Base-by-base conservation (phyloP, 495 filamentous ascomycete genomes). In the Penicillium ucsense region DNA sequence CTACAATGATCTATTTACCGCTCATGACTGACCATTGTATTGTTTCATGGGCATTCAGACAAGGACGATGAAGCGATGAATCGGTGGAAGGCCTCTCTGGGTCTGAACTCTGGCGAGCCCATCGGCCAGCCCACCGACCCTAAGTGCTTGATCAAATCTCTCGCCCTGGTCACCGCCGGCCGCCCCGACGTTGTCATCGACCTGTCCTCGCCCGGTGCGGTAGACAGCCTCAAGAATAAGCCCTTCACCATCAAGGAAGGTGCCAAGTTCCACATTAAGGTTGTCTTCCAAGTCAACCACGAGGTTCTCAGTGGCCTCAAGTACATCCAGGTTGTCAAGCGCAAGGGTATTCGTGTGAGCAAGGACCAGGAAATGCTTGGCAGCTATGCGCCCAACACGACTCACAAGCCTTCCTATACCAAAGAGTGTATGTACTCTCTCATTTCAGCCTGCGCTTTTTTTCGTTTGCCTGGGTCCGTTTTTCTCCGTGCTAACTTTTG, bases 211-310 rank as follows among this genome's bases (percentile, higher is more conserved):
- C 71, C 79, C 9, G 84, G 77, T 38, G 78, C 85, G 31, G 67
- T 91, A 46, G 72, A 78, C 2, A 74, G 66, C 3, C 83, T 98
- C 50, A 90, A 90, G 70, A 70, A 85, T 52, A 82, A 85, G 56
- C 91, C 94, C 28, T 98, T 98, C 77, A 89, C 77, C 57, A 95
- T 98, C 73, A 98, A 96, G 78, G 92, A 96, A 65, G 89, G 86
- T 27, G 82, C 85, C 52, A 80, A 78, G 59, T 97, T 95, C 76
- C 85, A 81, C 60, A 96, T 96, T 86, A 88, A 85, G 55, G 89
- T 83, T 35, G 80, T 77, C 45, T 98, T 96, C 77, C 83, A 88
- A 72, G 94, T 98, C 11, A 86, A 97, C 73, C 88, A 94, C 58
- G 86, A 97, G 61, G 88, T 98, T 40, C 77, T 97, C 44, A 89